phyloP scores from a whole-genome alignment of 495 filamentous ascomycete species.

The Annulohypoxylon maeteangense region DNA sequence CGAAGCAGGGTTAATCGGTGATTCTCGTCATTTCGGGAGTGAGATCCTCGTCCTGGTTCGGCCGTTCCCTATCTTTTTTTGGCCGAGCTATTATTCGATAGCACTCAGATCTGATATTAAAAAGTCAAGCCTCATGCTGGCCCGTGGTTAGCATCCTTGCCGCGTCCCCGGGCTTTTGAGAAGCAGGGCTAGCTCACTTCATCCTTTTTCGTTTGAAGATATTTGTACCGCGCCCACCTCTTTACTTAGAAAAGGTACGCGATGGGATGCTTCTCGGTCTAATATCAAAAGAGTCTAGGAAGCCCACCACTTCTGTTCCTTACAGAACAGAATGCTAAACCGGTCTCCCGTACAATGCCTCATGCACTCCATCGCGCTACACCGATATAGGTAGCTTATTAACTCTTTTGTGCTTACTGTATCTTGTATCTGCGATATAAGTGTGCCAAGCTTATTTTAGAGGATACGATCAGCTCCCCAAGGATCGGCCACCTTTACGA shows the following conservation, averaged over 20 bases:
- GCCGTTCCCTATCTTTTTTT: slow-evolving; percentile 45
- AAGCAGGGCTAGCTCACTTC: slow-evolving; percentile 1
- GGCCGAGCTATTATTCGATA: slow-evolving; percentile 47
- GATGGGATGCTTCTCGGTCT: slow-evolving; percentile 22
- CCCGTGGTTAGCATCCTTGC: slow-evolving; percentile 26
- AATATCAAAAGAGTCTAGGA: slow-evolving; percentile 15
- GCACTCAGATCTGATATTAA: slow-evolving; percentile 49
- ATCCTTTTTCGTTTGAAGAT: not conserved
- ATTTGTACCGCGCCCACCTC: not conserved
- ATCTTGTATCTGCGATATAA: slow-evolving; percentile 36
- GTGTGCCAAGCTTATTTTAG: slow-evolving; percentile 22
- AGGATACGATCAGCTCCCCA: slow-evolving; percentile 18
- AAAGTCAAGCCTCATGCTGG: slow-evolving; percentile 39
- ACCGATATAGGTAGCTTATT: slow-evolving; percentile 27
- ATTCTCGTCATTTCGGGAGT: slow-evolving; percentile 52
- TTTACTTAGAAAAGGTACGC: not conserved
- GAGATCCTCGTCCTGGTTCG: slow-evolving; percentile 45
- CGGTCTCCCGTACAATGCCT: slow-evolving; percentile 8
- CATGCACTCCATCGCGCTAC: slow-evolving; percentile 6
- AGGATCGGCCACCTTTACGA: slow-evolving; percentile 30
- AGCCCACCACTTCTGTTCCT: slow-evolving; percentile 11
- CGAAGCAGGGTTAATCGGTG: slow-evolving; percentile 47
- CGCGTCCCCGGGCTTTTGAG: not conserved
- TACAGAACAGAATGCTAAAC: slow-evolving; percentile 10
- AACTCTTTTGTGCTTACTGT: slow-evolving; percentile 43